Base-by-base conservation (phyloP, 257 asterid genomes). In the Petrea volubilis region DNA sequence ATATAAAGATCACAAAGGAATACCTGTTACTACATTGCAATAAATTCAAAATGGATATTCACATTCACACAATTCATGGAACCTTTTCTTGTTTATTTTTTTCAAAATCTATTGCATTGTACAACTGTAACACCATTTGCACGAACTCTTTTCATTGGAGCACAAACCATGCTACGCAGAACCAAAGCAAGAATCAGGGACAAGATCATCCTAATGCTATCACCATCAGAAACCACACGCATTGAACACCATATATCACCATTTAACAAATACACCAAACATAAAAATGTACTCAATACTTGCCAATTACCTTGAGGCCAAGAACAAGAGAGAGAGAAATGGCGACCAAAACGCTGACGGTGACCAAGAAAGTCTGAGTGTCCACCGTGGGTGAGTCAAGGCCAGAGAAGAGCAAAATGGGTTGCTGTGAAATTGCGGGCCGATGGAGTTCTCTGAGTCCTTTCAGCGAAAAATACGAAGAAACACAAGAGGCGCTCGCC, bases 341-440 rank as follows among this genome's bases (percentile, higher is more conserved):
- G 64, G 98, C 98, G 71, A 79, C 85, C 79, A 90, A 80, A 67
- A 93, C 97, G 61, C 97, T 88, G 52, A 80, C 85, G 21, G 91
- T 85, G 51, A 82, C 91, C 78, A 93, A 79, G 77, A 88, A 86
- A 2, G 97, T 88, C 82, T 93, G 98, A 1, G 98, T 93, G 74
- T 93, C 96, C 51, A 90, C 76, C 40, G 80, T 9, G 10, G 92
- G 90, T 2, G 89, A 65, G 8, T 90, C 89, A 18, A 83, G 15
- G 7, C 82, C 85, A 44, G 87, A 59, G 57, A 88, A 81, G n/a
- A 90, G 82, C 82, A 93, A 78, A 83, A 83, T 71, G 69, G 96
- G 88, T 64, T 68, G 74, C 27, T 74, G 80, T 7, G 74, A n/a
- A 17, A 71, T 67, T 7, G 67, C 52, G 29, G 78, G 51, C 17